phyloP scores from a whole-genome alignment of 75 land plant genomes.

The Picea sitchensis region DNA sequence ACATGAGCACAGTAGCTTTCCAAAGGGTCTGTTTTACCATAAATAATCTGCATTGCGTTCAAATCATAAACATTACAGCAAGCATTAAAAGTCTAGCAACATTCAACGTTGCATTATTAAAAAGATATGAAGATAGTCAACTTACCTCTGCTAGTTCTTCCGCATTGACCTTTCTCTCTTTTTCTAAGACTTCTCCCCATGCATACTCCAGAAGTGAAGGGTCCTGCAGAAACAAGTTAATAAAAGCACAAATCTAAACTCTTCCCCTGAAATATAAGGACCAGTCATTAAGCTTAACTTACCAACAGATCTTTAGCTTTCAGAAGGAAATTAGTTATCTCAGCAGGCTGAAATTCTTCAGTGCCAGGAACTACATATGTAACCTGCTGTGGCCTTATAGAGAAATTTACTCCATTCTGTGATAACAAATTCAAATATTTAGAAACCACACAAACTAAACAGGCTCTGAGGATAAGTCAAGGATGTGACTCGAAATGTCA shows the following conservation, averaged over 20 bases:
- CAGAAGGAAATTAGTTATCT: conserved; percentile 58
- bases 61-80: conserved; percentile 11
- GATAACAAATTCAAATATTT: not conserved
- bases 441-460: conserved; percentile 3
- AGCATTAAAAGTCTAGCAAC: not conserved
- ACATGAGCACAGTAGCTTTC: conserved; percentile 94
- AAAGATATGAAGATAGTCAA: not conserved
- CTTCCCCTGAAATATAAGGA: conserved; percentile 4
- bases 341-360: conserved; percentile 59
- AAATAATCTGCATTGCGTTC: conserved; percentile 55
- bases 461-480: not conserved
- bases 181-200: conserved; percentile 80
- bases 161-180: conserved; percentile 57
- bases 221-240: conserved; percentile 50
- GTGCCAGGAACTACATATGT: conserved; percentile 85
- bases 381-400: conserved; percentile 81
- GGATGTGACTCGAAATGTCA: too few relatives aligned
- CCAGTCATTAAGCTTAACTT: conserved; percentile 2
- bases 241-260: not conserved
- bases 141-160: conserved; percentile 82
- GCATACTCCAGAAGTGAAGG: conserved; percentile 80
- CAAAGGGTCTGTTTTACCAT: conserved; percentile 60
- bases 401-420: conserved; percentile 77
- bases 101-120: conserved; percentile 1
- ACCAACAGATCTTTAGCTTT: conserved; percentile 63